phyloP scores from a whole-genome alignment of 1,284 basidiomycete genomes.

The Ganoderma sinense region DNA sequence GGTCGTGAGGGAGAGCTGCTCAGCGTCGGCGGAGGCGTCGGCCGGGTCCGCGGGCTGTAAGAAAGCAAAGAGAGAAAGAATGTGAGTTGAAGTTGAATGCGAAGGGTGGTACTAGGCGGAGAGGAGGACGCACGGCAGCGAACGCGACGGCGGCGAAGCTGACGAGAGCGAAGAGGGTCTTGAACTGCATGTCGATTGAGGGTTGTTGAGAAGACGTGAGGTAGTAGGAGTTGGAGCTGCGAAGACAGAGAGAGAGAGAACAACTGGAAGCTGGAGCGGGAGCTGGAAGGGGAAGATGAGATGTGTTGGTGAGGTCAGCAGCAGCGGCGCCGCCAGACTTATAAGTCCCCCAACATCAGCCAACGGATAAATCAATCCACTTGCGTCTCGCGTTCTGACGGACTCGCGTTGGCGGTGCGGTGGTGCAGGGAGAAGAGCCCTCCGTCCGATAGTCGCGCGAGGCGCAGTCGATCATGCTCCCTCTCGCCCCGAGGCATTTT shows the following conservation, averaged over 20 bases:
- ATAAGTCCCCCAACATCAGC: no score
- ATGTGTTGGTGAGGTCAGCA: constrained; percentile 1
- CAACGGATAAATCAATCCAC: neutral
- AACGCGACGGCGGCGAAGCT: constrained; percentile 24
- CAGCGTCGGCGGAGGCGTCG: neutral
- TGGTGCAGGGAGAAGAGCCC: neutral
- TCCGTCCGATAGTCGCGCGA: constrained; percentile 28
- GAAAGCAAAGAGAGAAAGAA: neutral
- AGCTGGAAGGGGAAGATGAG: neutral
- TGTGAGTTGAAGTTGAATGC: neutral
- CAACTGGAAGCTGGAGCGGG: neutral
- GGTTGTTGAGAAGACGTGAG: neutral
- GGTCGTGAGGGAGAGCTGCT: constrained; percentile 23
- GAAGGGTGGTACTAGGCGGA: no score
- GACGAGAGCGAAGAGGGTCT: constrained; percentile 25
- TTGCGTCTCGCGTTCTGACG: neutral
- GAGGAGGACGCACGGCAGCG: constrained; percentile 18
- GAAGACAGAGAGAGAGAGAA: neutral
- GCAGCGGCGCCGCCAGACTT: neutral
- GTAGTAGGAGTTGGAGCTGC: neutral
- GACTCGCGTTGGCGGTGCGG: constrained; percentile 3
- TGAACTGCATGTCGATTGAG: constrained; percentile 26
- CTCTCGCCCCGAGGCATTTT: neutral
- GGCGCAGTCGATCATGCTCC: constrained; percentile 22
- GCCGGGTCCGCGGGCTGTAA: neutral